Conservation (phyloP, 2,329 filamentous ascomycete species). For the Sarocladiaceae sp. region DNA sequence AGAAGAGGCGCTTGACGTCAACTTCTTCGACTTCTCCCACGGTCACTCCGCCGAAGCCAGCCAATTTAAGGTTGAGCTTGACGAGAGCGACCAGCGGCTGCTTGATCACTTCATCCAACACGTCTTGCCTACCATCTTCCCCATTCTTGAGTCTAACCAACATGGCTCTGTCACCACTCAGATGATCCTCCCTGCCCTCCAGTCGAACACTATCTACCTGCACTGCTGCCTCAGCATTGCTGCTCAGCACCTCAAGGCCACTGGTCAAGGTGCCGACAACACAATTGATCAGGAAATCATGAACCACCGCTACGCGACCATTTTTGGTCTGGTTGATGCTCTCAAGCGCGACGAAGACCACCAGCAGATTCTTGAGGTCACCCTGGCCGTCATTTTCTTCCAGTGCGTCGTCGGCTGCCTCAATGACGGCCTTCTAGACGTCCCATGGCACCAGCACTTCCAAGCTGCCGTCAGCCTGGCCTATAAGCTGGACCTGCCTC, state of each 20-base stretch:
- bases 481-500: constrained; percentile 74
- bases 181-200: constrained; percentile 78
- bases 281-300: constrained; percentile 87
- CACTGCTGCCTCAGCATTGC: constrained; percentile 94
- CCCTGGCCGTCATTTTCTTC: constrained; percentile 93
- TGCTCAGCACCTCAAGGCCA: constrained; percentile 84
- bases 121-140: constrained; percentile 84
- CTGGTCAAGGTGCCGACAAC: constrained; percentile 53
- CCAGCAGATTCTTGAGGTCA: constrained; percentile 83
- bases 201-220: constrained; percentile 86
- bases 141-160: constrained; percentile 84
- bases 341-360: constrained; percentile 77
- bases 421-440: constrained; percentile 80
- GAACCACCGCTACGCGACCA: constrained; percentile 82
- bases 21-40: constrained; percentile 79
- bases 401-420: constrained; percentile 84
- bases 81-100: constrained; percentile 79
- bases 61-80: constrained; percentile 72
- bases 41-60: constrained; percentile 52
- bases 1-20: constrained; percentile 62
- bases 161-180: constrained; percentile 75
- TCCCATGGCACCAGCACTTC: constrained; percentile 96
- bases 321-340: constrained; percentile 77
- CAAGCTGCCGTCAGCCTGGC: constrained; percentile 82
- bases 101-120: constrained; percentile 87